phyloP scores from a whole-genome alignment of 2,329 filamentous ascomycete genomes.

The Monilinia polystroma region DNA sequence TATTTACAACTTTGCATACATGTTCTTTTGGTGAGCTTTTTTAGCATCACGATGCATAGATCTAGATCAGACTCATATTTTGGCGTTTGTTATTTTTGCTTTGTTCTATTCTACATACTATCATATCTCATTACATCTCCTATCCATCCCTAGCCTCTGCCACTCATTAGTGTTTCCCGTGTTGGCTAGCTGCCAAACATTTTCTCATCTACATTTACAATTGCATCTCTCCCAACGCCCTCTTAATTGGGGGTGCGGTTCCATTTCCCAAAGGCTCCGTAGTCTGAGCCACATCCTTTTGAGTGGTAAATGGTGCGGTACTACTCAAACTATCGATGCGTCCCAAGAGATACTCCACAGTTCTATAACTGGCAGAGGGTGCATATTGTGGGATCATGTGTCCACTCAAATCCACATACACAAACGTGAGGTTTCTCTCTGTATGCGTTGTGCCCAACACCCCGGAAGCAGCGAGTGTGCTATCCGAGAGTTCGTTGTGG shows the following conservation, averaged over 20 bases:
- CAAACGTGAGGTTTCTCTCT: constrained; percentile 69
- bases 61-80: no score
- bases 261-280: not conserved
- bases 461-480: constrained; percentile 66
- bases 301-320: constrained; percentile 43
- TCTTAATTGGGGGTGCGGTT: constrained; percentile 7
- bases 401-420: constrained; percentile 46
- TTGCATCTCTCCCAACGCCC: not conserved
- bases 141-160: no score
- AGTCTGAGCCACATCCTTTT: constrained; percentile 1
- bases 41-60: not conserved
- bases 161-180: not conserved
- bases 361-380: constrained; percentile 65
- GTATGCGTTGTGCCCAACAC: constrained; percentile 68
- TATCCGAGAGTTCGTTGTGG: constrained; percentile 66
- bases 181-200: not conserved
- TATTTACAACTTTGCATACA: no score
- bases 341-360: constrained; percentile 74
- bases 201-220: not conserved
- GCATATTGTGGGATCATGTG: constrained; percentile 67
- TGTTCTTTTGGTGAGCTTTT: not conserved
- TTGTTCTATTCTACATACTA: no score
- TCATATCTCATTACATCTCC: not conserved
- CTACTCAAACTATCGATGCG: constrained; percentile 57
- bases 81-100: no score